Base-by-base conservation (phyloP, 2,329 filamentous ascomycete genomes). In the Lachnellula arida region DNA sequence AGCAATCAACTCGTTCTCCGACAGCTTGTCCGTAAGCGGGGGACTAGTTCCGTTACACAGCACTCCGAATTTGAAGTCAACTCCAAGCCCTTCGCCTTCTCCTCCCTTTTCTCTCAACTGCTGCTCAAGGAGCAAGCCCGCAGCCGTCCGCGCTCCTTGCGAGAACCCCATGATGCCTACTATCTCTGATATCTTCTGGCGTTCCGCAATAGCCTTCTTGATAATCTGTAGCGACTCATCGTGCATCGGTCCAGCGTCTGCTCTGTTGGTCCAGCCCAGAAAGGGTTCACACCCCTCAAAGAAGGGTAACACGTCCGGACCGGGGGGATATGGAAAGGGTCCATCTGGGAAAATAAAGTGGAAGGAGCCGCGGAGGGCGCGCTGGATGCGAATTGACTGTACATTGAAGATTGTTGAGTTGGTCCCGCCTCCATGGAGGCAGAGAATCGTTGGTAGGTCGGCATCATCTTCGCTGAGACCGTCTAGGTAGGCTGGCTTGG, bases 121-220 rank as follows among this genome's bases (percentile, higher is more conserved):
- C 70, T 90, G 83, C 59, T 76, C 73, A 63, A 78, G 79, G 40
- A 88, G 71, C 59, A 88, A 51, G 58, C 82, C 85, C 1, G 79
- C 81, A 1, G 78, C 78, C 5, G 87, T 65, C 70, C 84, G 85
- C 19, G 82, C 83, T 44, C 85, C 85, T 67, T 88, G 85, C 51
- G 82, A 86, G 69, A 88, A 88, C 0, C 85, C 85, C 50, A 88
- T 63, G 9, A 87, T 59, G 0, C 74, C 85, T 9, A 85, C 79
- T 77, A 81, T 48, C 9, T 46, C 19, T 35, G 42, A 49, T 3
- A 37, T 23, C 7, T 19, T 35, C 15, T 49, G 51, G 12, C 48
- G 12, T 46, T 53, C 50, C 8, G 15, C 12, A 8, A 58, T 42
- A 8, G 56, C 52, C 3, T 40, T 40, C 5, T 37, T 35, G 35